Conservation (phyloP, 306 rosid species). For the Casuarina glauca region DNA sequence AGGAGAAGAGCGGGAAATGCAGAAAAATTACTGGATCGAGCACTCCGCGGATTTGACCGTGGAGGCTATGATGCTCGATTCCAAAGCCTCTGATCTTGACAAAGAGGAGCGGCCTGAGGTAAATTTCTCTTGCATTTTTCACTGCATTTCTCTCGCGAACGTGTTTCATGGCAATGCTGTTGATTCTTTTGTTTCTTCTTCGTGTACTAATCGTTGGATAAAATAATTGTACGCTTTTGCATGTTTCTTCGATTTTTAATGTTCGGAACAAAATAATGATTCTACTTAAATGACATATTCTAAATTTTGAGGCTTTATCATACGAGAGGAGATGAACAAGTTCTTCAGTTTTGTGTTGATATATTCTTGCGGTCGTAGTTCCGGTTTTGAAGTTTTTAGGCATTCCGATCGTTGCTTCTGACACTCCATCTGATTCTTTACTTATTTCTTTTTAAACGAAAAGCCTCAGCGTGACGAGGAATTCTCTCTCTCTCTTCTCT, state of each 20-base stretch:
- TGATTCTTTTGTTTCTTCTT: neutral
- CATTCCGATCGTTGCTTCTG: neutral
- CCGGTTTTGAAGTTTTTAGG: neutral
- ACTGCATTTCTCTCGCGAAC: neutral
- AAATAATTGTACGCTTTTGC: neutral
- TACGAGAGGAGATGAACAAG: neutral
- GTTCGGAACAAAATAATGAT: neutral
- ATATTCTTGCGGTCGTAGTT: neutral
- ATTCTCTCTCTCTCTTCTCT: no score
- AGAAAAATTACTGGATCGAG: constrained; percentile 79
- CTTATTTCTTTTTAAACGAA: no score
- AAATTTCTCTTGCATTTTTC: neutral
- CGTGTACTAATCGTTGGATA: neutral
- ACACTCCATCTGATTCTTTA: neutral
- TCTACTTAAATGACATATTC: neutral
- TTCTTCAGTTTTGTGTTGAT: neutral
- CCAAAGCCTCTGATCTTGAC: constrained; percentile 91
- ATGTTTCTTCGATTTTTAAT: neutral
- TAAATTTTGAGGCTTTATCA: neutral
- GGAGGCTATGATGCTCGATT: constrained; percentile 95
- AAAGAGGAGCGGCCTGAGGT: constrained; percentile 97
- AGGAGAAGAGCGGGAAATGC: constrained; percentile 65
- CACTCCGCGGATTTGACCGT: constrained; percentile 68
- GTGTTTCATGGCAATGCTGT: neutral
- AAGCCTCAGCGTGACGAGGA: no score